These are phyloP conservation scores for Boletus semigastroideus DNA, from an alignment of 1,284 basidiomycete species.

Conservation along the genomic window DNA sequence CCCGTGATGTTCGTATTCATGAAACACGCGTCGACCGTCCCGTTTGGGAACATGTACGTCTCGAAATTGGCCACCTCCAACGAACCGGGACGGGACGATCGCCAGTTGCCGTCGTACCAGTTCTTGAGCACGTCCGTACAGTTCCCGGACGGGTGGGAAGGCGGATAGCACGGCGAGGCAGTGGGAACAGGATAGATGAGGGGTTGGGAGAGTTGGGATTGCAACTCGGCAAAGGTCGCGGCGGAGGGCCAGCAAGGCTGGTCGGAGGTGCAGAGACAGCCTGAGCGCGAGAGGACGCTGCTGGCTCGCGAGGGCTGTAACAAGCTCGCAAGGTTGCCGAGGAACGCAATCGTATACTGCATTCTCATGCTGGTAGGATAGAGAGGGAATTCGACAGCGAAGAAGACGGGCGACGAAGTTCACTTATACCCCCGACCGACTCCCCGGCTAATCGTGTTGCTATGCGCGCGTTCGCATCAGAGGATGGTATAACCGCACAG, in stretches of 20 bases:
- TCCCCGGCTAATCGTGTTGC: too few species aligned
- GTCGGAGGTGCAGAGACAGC: slow-evolving; percentile 14
- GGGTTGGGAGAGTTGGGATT: slow-evolving; percentile 28
- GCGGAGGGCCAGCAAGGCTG: slow-evolving; percentile 43
- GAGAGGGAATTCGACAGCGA: too few species aligned
- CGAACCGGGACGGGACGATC: slow-evolving; percentile 40
- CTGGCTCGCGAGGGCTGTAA: neutral
- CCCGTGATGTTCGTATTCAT: slow-evolving; percentile 38
- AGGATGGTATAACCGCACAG: too few species aligned
- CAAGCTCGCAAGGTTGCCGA: neutral
- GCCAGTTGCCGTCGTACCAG: slow-evolving; percentile 38
- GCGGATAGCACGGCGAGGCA: slow-evolving; percentile 29
- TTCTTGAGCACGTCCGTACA: slow-evolving; percentile 31
- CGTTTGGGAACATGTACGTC: slow-evolving; percentile 39
- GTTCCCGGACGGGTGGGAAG: slow-evolving; percentile 16
- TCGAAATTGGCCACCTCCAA: slow-evolving; percentile 43
- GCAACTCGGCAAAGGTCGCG: slow-evolving; percentile 34
- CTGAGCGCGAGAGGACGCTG: neutral
- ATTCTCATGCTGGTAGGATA: slow-evolving; percentile 1
- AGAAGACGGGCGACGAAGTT: too few species aligned
- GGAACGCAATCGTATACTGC: neutral
- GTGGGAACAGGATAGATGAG: slow-evolving; percentile 30
- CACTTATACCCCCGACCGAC: too few species aligned
- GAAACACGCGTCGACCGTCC: slow-evolving; percentile 42
- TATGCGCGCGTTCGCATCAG: too few species aligned